These are phyloP conservation scores for Cornus florida DNA, from an alignment of 148 eudicot genomes.

Conservation along the genomic window DNA sequence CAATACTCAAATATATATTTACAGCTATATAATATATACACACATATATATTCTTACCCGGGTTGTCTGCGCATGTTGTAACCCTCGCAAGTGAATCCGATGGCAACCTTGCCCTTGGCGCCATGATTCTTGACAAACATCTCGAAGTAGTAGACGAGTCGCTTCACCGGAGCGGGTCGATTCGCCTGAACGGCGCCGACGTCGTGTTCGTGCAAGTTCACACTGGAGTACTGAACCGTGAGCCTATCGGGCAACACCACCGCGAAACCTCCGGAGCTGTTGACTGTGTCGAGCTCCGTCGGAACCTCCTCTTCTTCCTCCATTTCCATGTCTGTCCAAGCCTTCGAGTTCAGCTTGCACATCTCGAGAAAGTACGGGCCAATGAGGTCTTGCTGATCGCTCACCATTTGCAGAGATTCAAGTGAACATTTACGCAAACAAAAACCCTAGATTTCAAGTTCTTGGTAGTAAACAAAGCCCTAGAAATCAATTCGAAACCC, in stretches of 20 bases:
- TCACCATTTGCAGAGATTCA: slow-evolving; percentile 29
- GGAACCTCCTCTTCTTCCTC: slow-evolving; percentile 47
- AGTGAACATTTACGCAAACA: not conserved
- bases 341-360: slow-evolving; percentile 44
- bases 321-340: slow-evolving; percentile 14
- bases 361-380: slow-evolving; percentile 52
- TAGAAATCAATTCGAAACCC: slow-evolving; percentile 1
- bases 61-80: slow-evolving; percentile 86
- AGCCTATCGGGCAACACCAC: slow-evolving; percentile 77
- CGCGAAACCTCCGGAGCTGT: slow-evolving; percentile 72
- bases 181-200: slow-evolving; percentile 88
- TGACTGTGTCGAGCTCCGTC: slow-evolving; percentile 71
- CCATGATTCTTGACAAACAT: slow-evolving; percentile 73
- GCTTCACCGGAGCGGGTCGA: slow-evolving; percentile 66
- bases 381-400: slow-evolving; percentile 47
- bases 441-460: slow-evolving; percentile 7
- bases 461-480: not conserved
- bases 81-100: slow-evolving; percentile 71
- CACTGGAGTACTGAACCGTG: slow-evolving; percentile 61
- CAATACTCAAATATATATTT: not conserved
- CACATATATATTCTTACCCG: slow-evolving; percentile 43
- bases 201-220: slow-evolving; percentile 76
- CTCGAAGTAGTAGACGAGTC: slow-evolving; percentile 73
- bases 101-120: slow-evolving; percentile 71
- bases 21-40: too few relatives aligned